phyloP scores from a whole-genome alignment of 208 protist genomes.

The Acanthamoeba royreba region DNA sequence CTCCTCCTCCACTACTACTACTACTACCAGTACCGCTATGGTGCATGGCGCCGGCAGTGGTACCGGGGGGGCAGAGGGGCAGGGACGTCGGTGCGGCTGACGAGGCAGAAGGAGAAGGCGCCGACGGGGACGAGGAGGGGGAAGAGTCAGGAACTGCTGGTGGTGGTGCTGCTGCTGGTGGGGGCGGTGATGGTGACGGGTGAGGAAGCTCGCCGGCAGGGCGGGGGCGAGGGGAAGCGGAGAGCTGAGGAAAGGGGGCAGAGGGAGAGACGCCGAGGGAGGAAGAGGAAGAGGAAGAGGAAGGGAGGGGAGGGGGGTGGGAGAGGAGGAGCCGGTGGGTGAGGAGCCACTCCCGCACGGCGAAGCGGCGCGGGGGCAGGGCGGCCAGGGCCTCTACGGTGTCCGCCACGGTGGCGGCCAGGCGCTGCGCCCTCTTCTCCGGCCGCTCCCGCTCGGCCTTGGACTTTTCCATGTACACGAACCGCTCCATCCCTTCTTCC shows the following conservation, averaged over 20 bases:
- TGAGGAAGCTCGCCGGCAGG: not conserved
- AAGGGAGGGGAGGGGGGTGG: not conserved
- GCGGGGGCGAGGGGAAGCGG: not conserved
- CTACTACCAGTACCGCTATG: not conserved
- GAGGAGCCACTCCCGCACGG: not conserved
- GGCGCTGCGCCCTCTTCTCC: not conserved
- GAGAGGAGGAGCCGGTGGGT: not conserved
- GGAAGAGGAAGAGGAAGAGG: not conserved
- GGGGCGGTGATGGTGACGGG: not conserved
- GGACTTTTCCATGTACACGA: slow-evolving; percentile 1
- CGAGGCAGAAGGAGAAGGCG: no score
- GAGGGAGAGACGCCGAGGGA: no score
- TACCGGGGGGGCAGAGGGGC: no score
- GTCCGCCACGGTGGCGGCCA: not conserved
- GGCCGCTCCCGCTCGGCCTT: not conserved
- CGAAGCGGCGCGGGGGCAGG: not conserved
- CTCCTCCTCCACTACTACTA: not conserved
- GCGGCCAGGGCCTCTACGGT: not conserved
- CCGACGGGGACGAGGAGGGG: no score
- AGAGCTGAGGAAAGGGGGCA: not conserved
- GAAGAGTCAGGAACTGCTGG: no score
- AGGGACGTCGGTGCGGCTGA: no score
- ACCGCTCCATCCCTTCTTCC: not conserved
- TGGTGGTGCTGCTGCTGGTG: not conserved
- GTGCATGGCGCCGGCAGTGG: no score